Evolutionary conservation across 805 yeast genomes (phyloP).

Genomic region (Suhomyces tanzawaensis): DNA sequence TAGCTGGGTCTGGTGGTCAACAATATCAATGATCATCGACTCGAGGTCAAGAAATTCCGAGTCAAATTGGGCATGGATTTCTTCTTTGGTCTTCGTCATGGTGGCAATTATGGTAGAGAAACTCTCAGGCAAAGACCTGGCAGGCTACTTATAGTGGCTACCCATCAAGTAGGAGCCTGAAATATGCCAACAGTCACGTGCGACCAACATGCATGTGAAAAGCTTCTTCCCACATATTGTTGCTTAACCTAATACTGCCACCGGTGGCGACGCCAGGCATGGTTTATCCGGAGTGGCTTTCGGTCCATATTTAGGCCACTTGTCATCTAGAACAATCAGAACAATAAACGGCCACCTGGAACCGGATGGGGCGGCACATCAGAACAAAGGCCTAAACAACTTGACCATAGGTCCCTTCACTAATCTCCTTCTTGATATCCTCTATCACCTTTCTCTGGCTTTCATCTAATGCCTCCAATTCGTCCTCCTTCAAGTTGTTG

Average conservation of each 20-base stretch:
- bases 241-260: not conserved
- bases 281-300: too few relatives aligned
- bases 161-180: too few relatives aligned
- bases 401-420: constrained; percentile 22
- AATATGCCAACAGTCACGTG: too few relatives aligned
- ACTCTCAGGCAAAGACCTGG: too few relatives aligned
- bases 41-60: constrained; percentile 24
- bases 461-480: constrained; percentile 26
- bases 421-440: constrained; percentile 17
- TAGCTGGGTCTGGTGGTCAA: constrained; percentile 23
- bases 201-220: too few relatives aligned
- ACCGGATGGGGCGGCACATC: too few relatives aligned
- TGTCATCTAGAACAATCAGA: too few relatives aligned
- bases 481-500: constrained; percentile 27
- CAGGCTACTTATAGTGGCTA: too few relatives aligned
- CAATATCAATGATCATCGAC: constrained; percentile 25
- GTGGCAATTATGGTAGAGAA: not conserved
- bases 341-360: too few relatives aligned
- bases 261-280: not conserved
- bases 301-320: too few relatives aligned
- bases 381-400: constrained; percentile 1
- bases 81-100: constrained; percentile 9
- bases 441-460: constrained; percentile 15
- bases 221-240: not conserved
- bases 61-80: constrained; percentile 14